phyloP scores from a whole-genome alignment of 371 early-diverging fungal species.

The Amoeboaphelidium protococcarum region DNA sequence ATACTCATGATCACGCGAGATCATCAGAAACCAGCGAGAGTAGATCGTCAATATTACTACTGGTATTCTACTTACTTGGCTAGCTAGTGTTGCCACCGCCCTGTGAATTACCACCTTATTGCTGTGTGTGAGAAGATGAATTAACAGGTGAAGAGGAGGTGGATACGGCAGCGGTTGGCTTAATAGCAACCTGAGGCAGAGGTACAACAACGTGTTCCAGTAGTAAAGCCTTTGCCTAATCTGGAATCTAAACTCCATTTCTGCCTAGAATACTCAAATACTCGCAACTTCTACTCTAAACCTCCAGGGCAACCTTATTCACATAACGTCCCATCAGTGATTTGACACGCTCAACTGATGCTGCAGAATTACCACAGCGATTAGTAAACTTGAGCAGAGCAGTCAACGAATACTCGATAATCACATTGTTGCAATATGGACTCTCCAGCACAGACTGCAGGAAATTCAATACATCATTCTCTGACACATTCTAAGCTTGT shows the following conservation, averaged over 20 bases:
- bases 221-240: no score
- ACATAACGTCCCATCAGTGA: conserved; percentile 26
- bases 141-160: no score
- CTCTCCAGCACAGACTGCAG: conserved; percentile 42
- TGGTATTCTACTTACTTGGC: no score
- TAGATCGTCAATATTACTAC: no score
- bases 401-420: conserved; percentile 55
- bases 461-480: conserved; percentile 37
- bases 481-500: conserved; percentile 10
- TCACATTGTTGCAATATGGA: conserved; percentile 41
- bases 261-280: conserved; percentile 11
- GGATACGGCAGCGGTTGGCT: no score
- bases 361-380: conserved; percentile 24
- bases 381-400: conserved; percentile 64
- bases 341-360: background rate
- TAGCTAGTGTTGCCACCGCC: no score
- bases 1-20: no score
- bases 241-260: background rate
- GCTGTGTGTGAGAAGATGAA: no score
- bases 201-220: no score
- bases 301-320: conserved; percentile 56
- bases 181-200: no score
- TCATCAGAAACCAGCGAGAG: no score
- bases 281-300: conserved; percentile 80
- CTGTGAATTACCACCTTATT: no score